Evolutionary conservation across 148 eudicot genomes (phyloP).

Genomic region (Vaccinium macrocarpon): DNA sequence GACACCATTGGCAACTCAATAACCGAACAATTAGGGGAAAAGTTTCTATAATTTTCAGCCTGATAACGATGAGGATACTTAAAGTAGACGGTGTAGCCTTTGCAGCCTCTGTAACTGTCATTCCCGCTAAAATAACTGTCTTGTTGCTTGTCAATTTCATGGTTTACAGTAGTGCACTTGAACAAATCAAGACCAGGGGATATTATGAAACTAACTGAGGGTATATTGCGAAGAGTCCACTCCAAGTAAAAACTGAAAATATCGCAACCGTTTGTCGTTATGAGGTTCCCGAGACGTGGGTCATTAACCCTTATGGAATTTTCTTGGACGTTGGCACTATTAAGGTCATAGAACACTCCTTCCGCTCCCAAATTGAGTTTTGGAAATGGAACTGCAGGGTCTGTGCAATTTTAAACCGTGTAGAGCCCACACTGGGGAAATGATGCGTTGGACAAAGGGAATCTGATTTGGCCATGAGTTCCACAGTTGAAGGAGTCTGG

Average conservation of each 20-base stretch:
- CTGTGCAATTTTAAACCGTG: conserved; percentile 24
- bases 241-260: not conserved
- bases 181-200: conserved; percentile 19
- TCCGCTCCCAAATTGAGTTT: conserved; percentile 20
- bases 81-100: not conserved
- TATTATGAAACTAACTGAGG: conserved; percentile 8
- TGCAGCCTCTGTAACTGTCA: not conserved
- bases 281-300: not conserved
- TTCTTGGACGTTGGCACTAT: not conserved
- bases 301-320: not conserved
- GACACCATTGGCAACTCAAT: conserved; percentile 13
- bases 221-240: conserved; percentile 4
- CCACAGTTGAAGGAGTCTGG: conserved; percentile 18
- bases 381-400: not conserved
- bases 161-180: conserved; percentile 16
- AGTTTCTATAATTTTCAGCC: not conserved
- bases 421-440: conserved; percentile 33
- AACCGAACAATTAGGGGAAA: not conserved
- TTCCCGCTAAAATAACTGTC: not conserved
- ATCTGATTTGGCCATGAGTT: conserved; percentile 10
- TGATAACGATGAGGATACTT: not conserved
- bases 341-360: not conserved
- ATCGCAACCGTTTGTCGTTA: not conserved
- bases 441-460: conserved; percentile 32
- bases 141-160: not conserved